Conservation (phyloP, 2,329 filamentous ascomycete genomes). For the Alternaria panax region DNA sequence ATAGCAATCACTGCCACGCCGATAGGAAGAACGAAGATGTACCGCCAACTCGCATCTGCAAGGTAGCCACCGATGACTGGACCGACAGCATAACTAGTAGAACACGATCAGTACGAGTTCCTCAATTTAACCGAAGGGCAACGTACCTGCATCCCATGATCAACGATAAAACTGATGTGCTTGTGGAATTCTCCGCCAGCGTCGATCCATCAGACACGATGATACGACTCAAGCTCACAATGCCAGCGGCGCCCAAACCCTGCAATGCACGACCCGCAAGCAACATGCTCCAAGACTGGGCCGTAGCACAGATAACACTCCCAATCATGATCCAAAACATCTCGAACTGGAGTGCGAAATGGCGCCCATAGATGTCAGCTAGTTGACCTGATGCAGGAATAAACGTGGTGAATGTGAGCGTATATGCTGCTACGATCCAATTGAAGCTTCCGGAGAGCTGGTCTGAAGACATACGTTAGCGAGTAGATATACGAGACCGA, state of each 20-base stretch:
- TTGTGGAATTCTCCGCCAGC: conserved; percentile 77
- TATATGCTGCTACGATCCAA: conserved; percentile 75
- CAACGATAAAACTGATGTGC: conserved; percentile 68
- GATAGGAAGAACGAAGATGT: conserved; percentile 67
- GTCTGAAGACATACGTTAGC: conserved; percentile 38
- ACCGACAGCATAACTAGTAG: conserved; percentile 64
- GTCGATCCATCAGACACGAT: conserved; percentile 72
- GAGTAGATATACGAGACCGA: neutral
- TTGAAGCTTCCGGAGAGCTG: conserved; percentile 62
- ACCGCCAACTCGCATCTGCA: conserved; percentile 66
- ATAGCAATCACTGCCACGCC: conserved; percentile 56
- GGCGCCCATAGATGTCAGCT: conserved; percentile 70
- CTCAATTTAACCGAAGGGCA: neutral
- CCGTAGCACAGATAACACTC: conserved; percentile 67
- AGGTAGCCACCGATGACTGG: conserved; percentile 68
- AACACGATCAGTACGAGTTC: conserved; percentile 47
- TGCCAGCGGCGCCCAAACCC: conserved; percentile 67
- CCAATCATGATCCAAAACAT: conserved; percentile 63
- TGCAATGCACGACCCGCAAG: conserved; percentile 70
- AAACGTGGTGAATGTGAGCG: conserved; percentile 71
- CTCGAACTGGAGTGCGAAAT: conserved; percentile 64
- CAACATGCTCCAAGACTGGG: conserved; percentile 66
- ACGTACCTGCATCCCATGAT: conserved; percentile 61
- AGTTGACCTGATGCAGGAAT: conserved; percentile 72
- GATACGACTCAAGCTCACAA: conserved; percentile 67